These are phyloP conservation scores for Stentor roeselii DNA, from an alignment of 73 alveolate species.

Conservation along the genomic window DNA sequence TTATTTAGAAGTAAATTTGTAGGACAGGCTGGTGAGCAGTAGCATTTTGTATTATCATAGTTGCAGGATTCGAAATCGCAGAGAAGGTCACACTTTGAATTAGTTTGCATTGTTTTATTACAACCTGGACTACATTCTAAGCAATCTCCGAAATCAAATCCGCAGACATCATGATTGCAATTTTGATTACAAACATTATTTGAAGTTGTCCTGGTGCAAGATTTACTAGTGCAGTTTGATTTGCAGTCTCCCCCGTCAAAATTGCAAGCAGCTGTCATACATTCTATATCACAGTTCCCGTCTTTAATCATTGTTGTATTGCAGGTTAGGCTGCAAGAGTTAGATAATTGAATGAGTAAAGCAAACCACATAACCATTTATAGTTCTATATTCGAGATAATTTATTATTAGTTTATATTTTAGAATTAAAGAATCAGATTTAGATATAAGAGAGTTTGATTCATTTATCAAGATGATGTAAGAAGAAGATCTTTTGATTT, in stretches of 20 bases:
- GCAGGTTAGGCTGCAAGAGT: too few relatives aligned
- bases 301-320: too few relatives aligned
- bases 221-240: background rate
- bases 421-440: too few relatives aligned
- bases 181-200: conserved; percentile 4
- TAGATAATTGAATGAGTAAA: too few relatives aligned
- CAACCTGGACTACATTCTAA: background rate
- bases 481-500: too few relatives aligned
- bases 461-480: too few relatives aligned
- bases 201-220: background rate
- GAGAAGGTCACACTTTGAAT: background rate
- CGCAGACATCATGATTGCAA: background rate
- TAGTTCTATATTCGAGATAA: too few relatives aligned
- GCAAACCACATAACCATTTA: too few relatives aligned
- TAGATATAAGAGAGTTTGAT: too few relatives aligned
- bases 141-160: background rate
- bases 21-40: background rate
- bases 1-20: too few relatives aligned
- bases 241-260: background rate
- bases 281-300: background rate
- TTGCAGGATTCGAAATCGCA: conserved; percentile 9
- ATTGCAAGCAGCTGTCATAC: background rate
- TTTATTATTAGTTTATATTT: too few relatives aligned
- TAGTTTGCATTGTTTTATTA: background rate
- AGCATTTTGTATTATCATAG: too few relatives aligned